Evolutionary conservation across 108 stramenopile genomes (phyloP).

Genomic region (Ochromonas danica): DNA sequence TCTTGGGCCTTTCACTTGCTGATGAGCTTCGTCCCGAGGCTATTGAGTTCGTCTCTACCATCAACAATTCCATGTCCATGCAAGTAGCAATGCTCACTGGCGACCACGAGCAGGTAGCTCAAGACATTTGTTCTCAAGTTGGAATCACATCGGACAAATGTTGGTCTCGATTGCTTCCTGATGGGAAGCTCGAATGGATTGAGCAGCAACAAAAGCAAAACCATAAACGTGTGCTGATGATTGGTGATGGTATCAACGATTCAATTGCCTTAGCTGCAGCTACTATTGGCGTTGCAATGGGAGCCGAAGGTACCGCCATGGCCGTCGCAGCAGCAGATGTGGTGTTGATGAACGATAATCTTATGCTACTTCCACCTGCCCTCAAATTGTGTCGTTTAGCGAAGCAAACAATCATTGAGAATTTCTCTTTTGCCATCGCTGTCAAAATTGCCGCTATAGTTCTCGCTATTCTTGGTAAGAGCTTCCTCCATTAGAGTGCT

Average conservation of each 20-base stretch:
- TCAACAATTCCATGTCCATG: background rate
- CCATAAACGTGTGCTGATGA: constrained; percentile 21
- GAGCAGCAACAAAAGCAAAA: background rate
- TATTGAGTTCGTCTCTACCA: background rate
- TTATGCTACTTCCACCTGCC: constrained; percentile 8
- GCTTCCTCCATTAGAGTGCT: too few species aligned
- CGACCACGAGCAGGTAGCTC: constrained; percentile 21
- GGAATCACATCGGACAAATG: constrained; percentile 8
- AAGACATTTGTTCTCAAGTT: constrained; percentile 7
- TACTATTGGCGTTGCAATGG: constrained; percentile 25
- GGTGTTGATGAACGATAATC: constrained; percentile 11
- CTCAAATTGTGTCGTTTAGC: background rate
- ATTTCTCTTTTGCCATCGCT: background rate
- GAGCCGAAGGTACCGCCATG: constrained; percentile 26
- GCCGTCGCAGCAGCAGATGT: constrained; percentile 29
- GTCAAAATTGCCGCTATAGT: constrained; percentile 24
- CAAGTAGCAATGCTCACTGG: constrained; percentile 20
- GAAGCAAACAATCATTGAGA: background rate
- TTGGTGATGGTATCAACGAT: constrained; percentile 37
- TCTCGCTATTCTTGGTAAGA: constrained; percentile 6
- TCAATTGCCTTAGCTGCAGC: background rate
- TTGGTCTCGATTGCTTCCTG: constrained; percentile 1
- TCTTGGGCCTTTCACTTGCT: background rate
- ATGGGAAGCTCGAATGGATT: constrained; percentile 28
- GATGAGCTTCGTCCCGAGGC: background rate